These are phyloP conservation scores for Sporothrix inflata DNA, from an alignment of 2,329 filamentous ascomycete genomes.

Conservation along the genomic window DNA sequence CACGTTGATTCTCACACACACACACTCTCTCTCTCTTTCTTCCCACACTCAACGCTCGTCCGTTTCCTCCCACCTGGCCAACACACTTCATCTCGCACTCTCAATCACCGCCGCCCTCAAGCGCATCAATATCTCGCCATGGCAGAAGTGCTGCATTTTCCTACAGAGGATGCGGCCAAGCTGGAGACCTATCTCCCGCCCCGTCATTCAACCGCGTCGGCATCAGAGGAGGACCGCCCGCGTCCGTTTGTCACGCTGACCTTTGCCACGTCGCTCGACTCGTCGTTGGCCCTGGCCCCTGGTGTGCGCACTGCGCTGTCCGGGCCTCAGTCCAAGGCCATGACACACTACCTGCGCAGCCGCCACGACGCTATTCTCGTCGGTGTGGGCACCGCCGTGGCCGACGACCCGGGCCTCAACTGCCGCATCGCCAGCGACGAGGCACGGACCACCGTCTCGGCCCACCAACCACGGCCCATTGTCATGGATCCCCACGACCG, in stretches of 20 bases:
- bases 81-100: neutral
- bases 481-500: constrained; percentile 78
- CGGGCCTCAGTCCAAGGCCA: constrained; percentile 79
- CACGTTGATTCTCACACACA: too few relatives aligned
- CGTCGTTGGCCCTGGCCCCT: constrained; percentile 73
- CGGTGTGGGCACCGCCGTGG: constrained; percentile 79
- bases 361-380: constrained; percentile 83
- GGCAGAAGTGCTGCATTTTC: constrained; percentile 35
- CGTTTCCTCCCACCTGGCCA: neutral
- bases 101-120: neutral
- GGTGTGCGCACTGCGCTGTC: constrained; percentile 83
- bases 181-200: constrained; percentile 36
- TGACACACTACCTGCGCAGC: constrained; percentile 89
- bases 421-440: constrained; percentile 67
- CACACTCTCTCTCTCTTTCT: neutral
- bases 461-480: constrained; percentile 74
- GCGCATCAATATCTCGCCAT: constrained; percentile 21
- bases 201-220: neutral
- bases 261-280: constrained; percentile 89
- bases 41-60: neutral
- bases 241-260: constrained; percentile 74
- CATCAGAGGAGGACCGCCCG: neutral
- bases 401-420: constrained; percentile 85
- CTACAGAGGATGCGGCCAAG: constrained; percentile 34
- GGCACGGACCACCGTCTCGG: constrained; percentile 34